Base-by-base conservation (phyloP, 495 filamentous ascomycete species). In the Trichoderma gamsii region DNA sequence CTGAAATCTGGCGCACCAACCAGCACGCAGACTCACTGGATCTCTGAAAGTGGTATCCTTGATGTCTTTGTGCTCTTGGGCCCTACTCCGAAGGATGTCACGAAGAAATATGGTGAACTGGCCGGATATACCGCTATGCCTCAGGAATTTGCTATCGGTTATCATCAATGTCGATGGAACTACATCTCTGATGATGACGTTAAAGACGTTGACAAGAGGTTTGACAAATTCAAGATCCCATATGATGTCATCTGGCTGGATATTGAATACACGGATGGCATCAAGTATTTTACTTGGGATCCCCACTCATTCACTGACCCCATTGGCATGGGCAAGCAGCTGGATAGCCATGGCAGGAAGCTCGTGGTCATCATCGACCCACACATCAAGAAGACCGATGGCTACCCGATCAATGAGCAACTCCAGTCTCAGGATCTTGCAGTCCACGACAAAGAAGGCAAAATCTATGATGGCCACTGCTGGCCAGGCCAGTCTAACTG, bases 181-280 rank as follows among this genome's bases (percentile, higher is more conserved):
- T 99, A 99, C 75, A 87, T 97, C 70, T 96, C 91, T 2, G 93
- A 97, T 72, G 92, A 97, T 68, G 95, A 99, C 77, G 92, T 99
- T 68, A 94, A 90, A 76, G 91, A 97, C 75, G 92, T 99, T 65
- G 93, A 98, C 75, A 87, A 91, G 69, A 97, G 96, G 75, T 96
- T 99, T 78, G 93, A 97, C 80, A 96, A 93, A 75, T 86, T 89
- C 76, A 86, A 92, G 67, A 97, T 98, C 63, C 95, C 95, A 2
- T 99, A 97, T 76, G 95, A 99, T 79, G 91, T 97, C 63, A 98
- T 99, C 70, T 99, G 95, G 95, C 86, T 99, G 13, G 95, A 99
- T 71, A 90, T 99, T 73, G 95, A 98, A 76, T 98, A 97, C 75
- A 93, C 92, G 0, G 90, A 98, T 67, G 92, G 88, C 76, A 94